phyloP scores from a whole-genome alignment of 805 yeast species.

The Hanseniaspora clermontiae region DNA sequence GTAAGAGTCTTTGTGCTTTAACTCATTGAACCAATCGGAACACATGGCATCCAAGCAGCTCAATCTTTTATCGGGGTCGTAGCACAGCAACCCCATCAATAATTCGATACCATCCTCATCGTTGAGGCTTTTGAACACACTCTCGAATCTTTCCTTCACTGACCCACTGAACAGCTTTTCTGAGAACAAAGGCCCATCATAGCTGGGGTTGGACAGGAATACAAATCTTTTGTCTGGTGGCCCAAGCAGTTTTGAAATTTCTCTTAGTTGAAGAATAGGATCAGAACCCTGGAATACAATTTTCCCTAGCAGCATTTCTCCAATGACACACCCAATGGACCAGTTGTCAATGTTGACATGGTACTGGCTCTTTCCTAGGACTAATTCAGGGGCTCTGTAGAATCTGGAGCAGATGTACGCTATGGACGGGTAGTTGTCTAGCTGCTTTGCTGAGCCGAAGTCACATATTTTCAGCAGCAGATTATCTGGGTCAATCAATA shows the following conservation, averaged over 20 bases:
- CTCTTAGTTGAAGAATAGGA: conserved; percentile 77
- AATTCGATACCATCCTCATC: conserved; percentile 80
- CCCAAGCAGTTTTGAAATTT: conserved; percentile 80
- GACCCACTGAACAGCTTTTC: conserved; percentile 48
- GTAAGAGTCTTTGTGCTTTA: conserved; percentile 35
- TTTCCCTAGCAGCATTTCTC: conserved; percentile 83
- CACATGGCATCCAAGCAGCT: conserved; percentile 37
- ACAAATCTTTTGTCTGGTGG: conserved; percentile 68
- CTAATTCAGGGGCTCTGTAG: conserved; percentile 91
- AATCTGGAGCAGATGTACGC: conserved; percentile 93
- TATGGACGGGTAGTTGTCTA: conserved; percentile 78
- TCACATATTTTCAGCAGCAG: conserved; percentile 67
- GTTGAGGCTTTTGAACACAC: conserved; percentile 47
- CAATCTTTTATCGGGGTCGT: conserved; percentile 76
- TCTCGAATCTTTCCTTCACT: conserved; percentile 45
- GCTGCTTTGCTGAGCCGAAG: conserved; percentile 72
- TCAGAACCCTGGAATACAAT: conserved; percentile 94
- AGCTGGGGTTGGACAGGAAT: conserved; percentile 60
- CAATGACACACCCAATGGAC: conserved; percentile 95
- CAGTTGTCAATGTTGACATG: conserved; percentile 89
- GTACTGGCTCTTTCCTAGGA: conserved; percentile 79
- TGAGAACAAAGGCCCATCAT: conserved; percentile 62
- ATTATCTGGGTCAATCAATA: conserved; percentile 57
- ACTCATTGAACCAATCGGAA: conserved; percentile 43
- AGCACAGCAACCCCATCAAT: conserved; percentile 66